Evolutionary conservation across 495 filamentous ascomycete species (phyloP), one percentile per base, ranked within the genome.

Genomic region (Patellaria atrata): DNA sequence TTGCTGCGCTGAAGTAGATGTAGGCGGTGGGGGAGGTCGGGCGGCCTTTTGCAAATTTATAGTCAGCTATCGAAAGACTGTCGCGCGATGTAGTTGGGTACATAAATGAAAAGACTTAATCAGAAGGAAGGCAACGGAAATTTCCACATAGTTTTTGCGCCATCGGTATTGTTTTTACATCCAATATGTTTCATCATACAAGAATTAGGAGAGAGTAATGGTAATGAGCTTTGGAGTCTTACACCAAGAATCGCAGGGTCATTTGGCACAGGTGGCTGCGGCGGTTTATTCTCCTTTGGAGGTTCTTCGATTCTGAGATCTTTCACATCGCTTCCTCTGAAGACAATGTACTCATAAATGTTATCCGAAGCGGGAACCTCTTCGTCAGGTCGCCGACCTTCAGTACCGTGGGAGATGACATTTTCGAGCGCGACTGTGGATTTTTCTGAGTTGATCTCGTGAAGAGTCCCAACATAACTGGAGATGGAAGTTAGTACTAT

Each of bases 111-210:
- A 8, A 15, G 25, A 31, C 15, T 22, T 16, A 3, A 44, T 84
- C 85, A 94, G 85, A 91, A 93, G 85, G 86, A 94, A 93, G 85
- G 85, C 86, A 94, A 93, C 85, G 86, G 83, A 91, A 79, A 81
- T 77, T 60, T 92, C 84, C 71, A 86, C 84, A 92, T 57, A 67
- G 64, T 62, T 77, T n/a, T 89, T 92, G 82, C 80, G 82, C 82
- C 81, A 73, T 85, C 75, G 77, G 75, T 73, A 68, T 64, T 61
- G 68, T 59, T 57, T 79, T 82, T 70, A 80, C 76, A 84, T 84
- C 80, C 80, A 78, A 62, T 67, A 73, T 82, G 51, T 55, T 82
- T 82, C 79, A 80, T 93, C 84, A 89, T 68, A 37, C 34, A 25
- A 40, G 31, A 11, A 37, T 36, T 24, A 12, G n/a, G n/a, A n/a